Evolutionary conservation across 2,329 filamentous ascomycete species (phyloP), one percentile per base, ranked within the genome.

Genomic region (Pestalotiopsis sp.): DNA sequence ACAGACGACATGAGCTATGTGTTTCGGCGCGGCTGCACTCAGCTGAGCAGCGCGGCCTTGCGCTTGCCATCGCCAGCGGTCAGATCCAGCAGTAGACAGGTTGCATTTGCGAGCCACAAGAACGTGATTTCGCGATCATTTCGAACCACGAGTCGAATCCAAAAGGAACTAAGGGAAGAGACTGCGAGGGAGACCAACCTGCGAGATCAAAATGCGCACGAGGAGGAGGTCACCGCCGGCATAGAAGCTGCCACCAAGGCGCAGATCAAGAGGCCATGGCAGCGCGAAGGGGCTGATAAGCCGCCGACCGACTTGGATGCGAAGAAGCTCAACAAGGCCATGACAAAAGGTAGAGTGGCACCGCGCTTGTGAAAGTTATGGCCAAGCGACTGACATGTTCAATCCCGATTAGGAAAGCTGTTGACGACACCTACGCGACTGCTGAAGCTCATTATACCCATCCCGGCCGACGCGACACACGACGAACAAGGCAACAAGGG

Each of bases 381-480:
- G n/a, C n/a, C 9, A 13, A 6, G 6, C 9, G 9, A 39, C 62
- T 65, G 12, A 65, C 41, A 39, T 17, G 17, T 4, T 49, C 20
- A 1, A 11, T 14, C 20, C 38, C n/a, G 6, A 31, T 13, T 56
- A 91, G 89, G 91, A n/a, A 92, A 92, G 80, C 85, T 93, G 13
- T 81, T 93, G 27, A 92, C 90, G 0, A 93, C 91, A 0, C 91
- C 91, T 0, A 91, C 90, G 1, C 86, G 90, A 20, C 88, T 93
- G 75, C 86, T 93, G 64, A 93, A 93, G 76, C 82, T 93, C 23
- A 89, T 93, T 25, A 82, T 93, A 1, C 92, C 91, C 2, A 82
- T 93, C n/a, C 78, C 78, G 17, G 76, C 78, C 65, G 75, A 79
- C 27, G 89, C 89, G 0, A 91, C 88, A 0, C 80, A 84, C 60